A percentile compares a stretch with the other conserved stretches of the same genome.
Conservation (phyloP, 2,329 filamentous ascomycete genomes). For the Phyllosticta capitalensis region DNA sequence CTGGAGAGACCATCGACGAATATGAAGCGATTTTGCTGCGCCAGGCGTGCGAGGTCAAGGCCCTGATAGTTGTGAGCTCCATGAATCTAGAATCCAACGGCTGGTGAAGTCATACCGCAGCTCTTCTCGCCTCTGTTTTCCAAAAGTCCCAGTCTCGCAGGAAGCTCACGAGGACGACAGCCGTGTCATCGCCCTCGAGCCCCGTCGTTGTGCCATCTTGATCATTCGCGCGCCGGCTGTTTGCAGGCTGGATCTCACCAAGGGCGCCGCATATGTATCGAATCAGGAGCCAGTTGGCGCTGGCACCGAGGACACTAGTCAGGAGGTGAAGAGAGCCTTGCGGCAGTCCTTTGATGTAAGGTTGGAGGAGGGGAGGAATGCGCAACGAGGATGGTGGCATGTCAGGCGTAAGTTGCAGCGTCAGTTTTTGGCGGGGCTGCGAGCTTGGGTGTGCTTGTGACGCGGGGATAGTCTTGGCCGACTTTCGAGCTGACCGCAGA, state of each 20-base stretch:
- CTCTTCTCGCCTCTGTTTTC: conserved; percentile 57
- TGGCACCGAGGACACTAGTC: conserved; percentile 51
- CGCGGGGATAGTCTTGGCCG: background rate
- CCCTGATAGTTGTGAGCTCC: conserved; percentile 38
- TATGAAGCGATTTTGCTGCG: conserved; percentile 50
- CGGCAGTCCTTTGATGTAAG: conserved; percentile 46
- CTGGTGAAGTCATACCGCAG: conserved; percentile 41
- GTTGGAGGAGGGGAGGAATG: conserved; percentile 55
- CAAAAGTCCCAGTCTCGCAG: conserved; percentile 71
- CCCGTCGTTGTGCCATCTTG: conserved; percentile 30
- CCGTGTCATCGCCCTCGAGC: conserved; percentile 21
- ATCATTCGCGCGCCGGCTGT: conserved; percentile 6
- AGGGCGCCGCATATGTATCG: conserved; percentile 43
- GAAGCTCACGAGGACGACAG: conserved; percentile 71
- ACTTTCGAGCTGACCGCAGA: background rate
- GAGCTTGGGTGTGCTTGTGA: background rate
- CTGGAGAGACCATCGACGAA: conserved; percentile 68
- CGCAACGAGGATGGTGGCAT: conserved; percentile 32
- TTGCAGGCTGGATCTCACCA: conserved; percentile 15
- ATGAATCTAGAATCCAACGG: background rate
- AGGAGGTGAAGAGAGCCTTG: conserved; percentile 55
- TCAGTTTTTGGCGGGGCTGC: background rate
- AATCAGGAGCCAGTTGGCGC: conserved; percentile 46
- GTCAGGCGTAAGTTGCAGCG: background rate
- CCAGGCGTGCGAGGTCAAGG: conserved; percentile 56